Base-by-base conservation (phyloP, 2,329 filamentous ascomycete species). In the Diplocarpon rosae region DNA sequence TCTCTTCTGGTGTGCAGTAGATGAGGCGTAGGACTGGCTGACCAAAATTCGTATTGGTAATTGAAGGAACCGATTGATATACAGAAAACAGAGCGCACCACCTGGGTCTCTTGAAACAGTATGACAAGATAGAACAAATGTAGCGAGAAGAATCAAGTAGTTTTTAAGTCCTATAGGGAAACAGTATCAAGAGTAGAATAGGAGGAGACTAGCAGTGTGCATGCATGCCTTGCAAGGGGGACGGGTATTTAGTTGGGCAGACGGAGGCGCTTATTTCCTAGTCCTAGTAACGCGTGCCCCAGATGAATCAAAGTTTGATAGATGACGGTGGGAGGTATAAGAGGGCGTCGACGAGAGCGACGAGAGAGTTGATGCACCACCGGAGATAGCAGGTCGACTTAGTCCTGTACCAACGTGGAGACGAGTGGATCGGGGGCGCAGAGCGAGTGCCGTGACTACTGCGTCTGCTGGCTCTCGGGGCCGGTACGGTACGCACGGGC, bases 21-120 rank as follows among this genome's bases (percentile, higher is more conserved):
- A 14, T 35, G 4, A 16, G 27, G 38, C 45, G 50, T 48, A 44
- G 44, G 50, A 41, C 50, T 48, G 47, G 40, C 53, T 43, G 55
- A 54, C 31, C 50, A 53, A 48, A 50, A 35, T 45, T 47, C 35
- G 41, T 39, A 46, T 24, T 45, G 39, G 52, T 52, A 57, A 45
- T 48, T 55, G 56, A 46, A 50, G 37, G 41, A 42, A 33, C 31
- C 35, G 39, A 39, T 41, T 45, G 47, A 47, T 47, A 52, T 52
- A 50, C 39, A 42, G 37, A 42, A 35, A 51, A 47, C 39, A 47
- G 43, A 46, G 38, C 46, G 51, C 47, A 56, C 57, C 55, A 34
- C 56, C 55, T 57, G 57, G 54, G 56, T 52, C 56, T 42, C 42
- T 43, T 43, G 44, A 48, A 39, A 48, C 42, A 5, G 33, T 5